Conservation (phyloP, 2,329 filamentous ascomycete genomes). For the Colletotrichum tanaceti region DNA sequence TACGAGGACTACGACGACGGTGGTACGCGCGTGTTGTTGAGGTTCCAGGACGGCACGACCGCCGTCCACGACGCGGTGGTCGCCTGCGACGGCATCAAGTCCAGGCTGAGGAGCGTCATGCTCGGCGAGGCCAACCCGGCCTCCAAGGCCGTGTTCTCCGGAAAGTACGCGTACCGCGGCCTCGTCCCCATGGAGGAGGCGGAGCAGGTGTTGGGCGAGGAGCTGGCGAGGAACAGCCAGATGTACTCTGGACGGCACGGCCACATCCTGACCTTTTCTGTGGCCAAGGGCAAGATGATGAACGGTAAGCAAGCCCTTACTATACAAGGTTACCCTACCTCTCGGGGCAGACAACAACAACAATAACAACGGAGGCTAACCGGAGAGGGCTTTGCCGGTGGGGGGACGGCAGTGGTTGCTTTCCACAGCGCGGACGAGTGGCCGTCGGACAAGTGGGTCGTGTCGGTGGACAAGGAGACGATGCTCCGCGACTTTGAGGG, state of each 20-base stretch:
- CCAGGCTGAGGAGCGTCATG: slow-evolving; percentile 59
- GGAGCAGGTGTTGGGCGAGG: slow-evolving; percentile 57
- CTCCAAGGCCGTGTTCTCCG: slow-evolving; percentile 58
- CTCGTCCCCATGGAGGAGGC: slow-evolving; percentile 63
- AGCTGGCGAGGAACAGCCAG: slow-evolving; percentile 49
- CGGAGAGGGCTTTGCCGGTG: too few species aligned
- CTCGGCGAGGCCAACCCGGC: slow-evolving; percentile 56
- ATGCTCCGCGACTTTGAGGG: slow-evolving; percentile 32
- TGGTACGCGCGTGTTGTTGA: slow-evolving; percentile 44
- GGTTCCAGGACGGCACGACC: slow-evolving; percentile 55
- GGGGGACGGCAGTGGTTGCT: slow-evolving; percentile 7
- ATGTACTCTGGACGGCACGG: slow-evolving; percentile 68
- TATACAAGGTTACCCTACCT: too few species aligned
- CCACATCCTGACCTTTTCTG: slow-evolving; percentile 69
- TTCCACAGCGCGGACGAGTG: slow-evolving; percentile 28
- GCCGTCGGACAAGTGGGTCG: slow-evolving; percentile 34
- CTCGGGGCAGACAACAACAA: too few species aligned
- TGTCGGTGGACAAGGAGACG: slow-evolving; percentile 21
- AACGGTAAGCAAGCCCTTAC: slow-evolving; percentile 50
- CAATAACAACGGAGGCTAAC: not conserved
- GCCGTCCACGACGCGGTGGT: slow-evolving; percentile 58
- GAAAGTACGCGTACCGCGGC: slow-evolving; percentile 69
- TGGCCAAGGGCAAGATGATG: slow-evolving; percentile 64
- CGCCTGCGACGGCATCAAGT: slow-evolving; percentile 70
- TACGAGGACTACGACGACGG: too few species aligned